These are phyloP conservation scores for Corchorus capsularis DNA, from an alignment of 345 rosid genomes.

Conservation along the genomic window DNA sequence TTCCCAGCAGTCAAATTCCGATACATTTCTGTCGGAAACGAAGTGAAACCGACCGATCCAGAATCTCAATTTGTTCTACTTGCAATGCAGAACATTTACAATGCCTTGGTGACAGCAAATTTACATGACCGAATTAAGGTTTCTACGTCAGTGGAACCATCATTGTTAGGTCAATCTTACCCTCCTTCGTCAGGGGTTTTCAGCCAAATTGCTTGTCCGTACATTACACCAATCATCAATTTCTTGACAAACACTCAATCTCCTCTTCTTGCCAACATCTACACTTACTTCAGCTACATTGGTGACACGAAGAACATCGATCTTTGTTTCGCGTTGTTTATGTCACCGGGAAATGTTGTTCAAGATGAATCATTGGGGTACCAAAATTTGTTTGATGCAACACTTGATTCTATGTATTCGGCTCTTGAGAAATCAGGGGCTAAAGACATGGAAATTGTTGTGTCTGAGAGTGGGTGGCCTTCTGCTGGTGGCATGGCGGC, in stretches of 20 bases:
- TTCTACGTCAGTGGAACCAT: slow-evolving; percentile 33
- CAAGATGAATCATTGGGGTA: slow-evolving; percentile 18
- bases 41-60: slow-evolving; percentile 23
- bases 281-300: slow-evolving; percentile 29
- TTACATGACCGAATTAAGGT: slow-evolving; percentile 35
- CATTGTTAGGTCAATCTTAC: not conserved
- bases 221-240: slow-evolving; percentile 17
- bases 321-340: slow-evolving; percentile 27
- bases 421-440: slow-evolving; percentile 26
- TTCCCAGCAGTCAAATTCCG: slow-evolving; percentile 29
- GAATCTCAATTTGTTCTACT: not conserved
- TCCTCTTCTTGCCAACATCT: slow-evolving; percentile 35
- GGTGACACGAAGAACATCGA: not conserved
- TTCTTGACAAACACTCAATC: slow-evolving; percentile 25
- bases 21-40: slow-evolving; percentile 36
- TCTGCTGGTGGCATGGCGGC: slow-evolving; percentile 19
- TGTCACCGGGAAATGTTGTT: not conserved
- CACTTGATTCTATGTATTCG: slow-evolving; percentile 25
- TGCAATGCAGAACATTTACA: not conserved
- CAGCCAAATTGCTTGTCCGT: not conserved
- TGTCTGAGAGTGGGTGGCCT: slow-evolving; percentile 36
- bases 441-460: slow-evolving; percentile 19
- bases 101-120: slow-evolving; percentile 19
- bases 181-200: not conserved
- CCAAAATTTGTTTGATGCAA: slow-evolving; percentile 31